Conservation (phyloP, 805 yeast genomes). For the Yarrowia divulgata region DNA sequence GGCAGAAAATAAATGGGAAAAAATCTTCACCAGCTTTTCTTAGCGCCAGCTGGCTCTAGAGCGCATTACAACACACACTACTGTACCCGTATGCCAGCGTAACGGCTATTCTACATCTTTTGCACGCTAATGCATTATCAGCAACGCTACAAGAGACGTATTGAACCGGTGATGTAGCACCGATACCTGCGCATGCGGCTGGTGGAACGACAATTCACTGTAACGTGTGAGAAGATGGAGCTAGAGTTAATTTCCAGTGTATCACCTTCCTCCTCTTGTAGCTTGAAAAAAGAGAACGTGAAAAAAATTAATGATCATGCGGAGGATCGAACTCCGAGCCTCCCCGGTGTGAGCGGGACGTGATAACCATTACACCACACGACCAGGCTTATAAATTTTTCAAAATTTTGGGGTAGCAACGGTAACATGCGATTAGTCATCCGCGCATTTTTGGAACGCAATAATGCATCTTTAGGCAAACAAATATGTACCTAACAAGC, state of each 20-base stretch:
- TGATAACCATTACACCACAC: conserved; percentile 38
- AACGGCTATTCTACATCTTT: no score
- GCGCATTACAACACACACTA: neutral
- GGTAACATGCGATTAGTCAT: no score
- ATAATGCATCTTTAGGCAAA: no score
- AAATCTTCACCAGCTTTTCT: conserved; percentile 7
- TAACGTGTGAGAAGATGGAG: neutral
- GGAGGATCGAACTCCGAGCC: conserved; percentile 35
- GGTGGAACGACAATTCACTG: neutral
- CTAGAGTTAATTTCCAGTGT: neutral
- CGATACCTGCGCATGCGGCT: conserved; percentile 9
- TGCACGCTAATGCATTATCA: conserved; percentile 5
- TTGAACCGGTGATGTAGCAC: neutral
- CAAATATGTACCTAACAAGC: no score
- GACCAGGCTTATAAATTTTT: neutral
- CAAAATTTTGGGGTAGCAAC: neutral
- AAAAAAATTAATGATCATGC: conserved; percentile 19
- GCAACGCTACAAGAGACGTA: neutral
- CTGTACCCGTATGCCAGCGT: neutral
- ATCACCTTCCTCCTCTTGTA: neutral
- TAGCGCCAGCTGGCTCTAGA: neutral
- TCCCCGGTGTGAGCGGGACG: conserved; percentile 39
- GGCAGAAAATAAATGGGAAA: conserved; percentile 8
- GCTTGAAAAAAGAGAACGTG: neutral
- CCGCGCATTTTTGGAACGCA: no score